Evolutionary conservation across 345 rosid genomes (phyloP).

Genomic region (Reutealis trisperma): DNA sequence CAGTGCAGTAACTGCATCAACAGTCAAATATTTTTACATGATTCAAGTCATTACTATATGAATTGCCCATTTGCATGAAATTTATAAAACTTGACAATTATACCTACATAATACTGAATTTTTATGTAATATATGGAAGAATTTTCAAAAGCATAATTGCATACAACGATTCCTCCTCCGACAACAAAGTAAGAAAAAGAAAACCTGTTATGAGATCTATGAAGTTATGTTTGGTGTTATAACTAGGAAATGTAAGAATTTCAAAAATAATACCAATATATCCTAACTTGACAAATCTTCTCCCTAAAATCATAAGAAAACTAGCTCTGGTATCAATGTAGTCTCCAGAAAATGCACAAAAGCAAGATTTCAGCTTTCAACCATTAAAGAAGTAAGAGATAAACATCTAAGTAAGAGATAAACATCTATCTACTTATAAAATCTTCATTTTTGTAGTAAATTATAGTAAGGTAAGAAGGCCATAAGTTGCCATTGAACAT

Average conservation of each 20-base stretch:
- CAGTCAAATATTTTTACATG: neutral
- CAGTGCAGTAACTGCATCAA: conserved; percentile 49
- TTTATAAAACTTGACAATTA: neutral
- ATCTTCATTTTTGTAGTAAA: neutral
- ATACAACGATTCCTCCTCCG: neutral
- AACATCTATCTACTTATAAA: neutral
- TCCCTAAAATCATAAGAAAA: neutral
- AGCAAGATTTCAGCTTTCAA: neutral
- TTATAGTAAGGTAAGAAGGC: neutral
- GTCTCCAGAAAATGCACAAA: neutral
- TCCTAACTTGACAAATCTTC: neutral
- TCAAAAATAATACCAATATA: neutral
- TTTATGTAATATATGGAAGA: neutral
- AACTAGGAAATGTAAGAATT: neutral
- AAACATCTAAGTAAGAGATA: neutral
- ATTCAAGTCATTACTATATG: neutral
- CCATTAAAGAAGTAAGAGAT: neutral
- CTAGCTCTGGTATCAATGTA: neutral
- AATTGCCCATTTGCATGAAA: neutral
- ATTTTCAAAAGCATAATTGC: neutral
- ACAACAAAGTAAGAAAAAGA: neutral
- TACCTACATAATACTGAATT: neutral
- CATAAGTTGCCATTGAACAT: neutral
- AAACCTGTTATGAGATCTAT: neutral
- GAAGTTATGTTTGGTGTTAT: neutral